Percentiles rank a stretch among this genome's conserved stretches.
These are phyloP conservation scores for Phaeosphaeria sp. DNA, from an alignment of 2,329 filamentous ascomycete species.

Conservation along the genomic window DNA sequence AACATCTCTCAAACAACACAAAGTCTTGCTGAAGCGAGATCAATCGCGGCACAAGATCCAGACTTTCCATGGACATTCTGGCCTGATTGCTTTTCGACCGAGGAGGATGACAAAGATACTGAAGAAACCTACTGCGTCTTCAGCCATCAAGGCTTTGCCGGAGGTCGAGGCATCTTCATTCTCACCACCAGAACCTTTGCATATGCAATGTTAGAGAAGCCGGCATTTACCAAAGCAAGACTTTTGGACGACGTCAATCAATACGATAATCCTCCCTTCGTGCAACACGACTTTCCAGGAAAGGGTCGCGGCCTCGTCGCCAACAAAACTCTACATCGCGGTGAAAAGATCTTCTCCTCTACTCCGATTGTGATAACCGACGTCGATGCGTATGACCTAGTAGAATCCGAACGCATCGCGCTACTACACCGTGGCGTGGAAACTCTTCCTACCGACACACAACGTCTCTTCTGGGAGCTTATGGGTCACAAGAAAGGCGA, in stretches of 20 bases:
- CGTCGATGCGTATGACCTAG: slow-evolving; percentile 30
- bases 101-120: slow-evolving; percentile 15
- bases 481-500: slow-evolving; percentile 40
- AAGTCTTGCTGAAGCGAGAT: slow-evolving; percentile 29
- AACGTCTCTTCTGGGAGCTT: slow-evolving; percentile 36
- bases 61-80: slow-evolving; percentile 43
- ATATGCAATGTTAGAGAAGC: slow-evolving; percentile 35
- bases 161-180: slow-evolving; percentile 41
- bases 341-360: slow-evolving; percentile 43
- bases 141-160: slow-evolving; percentile 36
- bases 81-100: slow-evolving; percentile 39
- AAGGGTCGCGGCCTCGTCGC: slow-evolving; percentile 44
- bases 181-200: slow-evolving; percentile 33
- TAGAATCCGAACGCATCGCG: slow-evolving; percentile 29
- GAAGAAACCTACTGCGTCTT: slow-evolving; percentile 40
- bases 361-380: slow-evolving; percentile 42
- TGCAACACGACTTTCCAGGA: slow-evolving; percentile 36
- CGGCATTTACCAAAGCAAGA: slow-evolving; percentile 34
- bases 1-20: slow-evolving; percentile 25
- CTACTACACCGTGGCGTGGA: slow-evolving; percentile 36
- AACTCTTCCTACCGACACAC: slow-evolving; percentile 26
- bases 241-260: slow-evolving; percentile 27
- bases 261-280: slow-evolving; percentile 36
- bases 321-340: slow-evolving; percentile 42
- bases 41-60: slow-evolving; percentile 19